Percentiles rank a stretch among this genome's conserved stretches.
Evolutionary conservation across 1,139 yeast genomes (phyloP).

Genomic region (Hansenula sp.): DNA sequence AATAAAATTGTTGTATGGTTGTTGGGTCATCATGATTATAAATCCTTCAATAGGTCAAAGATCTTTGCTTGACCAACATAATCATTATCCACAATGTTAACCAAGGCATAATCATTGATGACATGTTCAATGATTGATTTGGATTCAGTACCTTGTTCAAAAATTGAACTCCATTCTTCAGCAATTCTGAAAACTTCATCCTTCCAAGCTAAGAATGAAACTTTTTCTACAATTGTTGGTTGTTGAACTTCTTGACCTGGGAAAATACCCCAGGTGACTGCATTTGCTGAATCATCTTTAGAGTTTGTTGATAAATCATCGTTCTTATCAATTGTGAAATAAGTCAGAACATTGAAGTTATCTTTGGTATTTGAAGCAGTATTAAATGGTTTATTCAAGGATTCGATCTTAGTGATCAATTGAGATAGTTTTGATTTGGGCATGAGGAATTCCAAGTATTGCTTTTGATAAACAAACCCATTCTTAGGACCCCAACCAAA

Average conservation of each 20-base stretch:
- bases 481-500: conserved; percentile 96
- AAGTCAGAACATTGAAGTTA: conserved; percentile 55
- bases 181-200: conserved; percentile 88
- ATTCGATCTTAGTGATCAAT: conserved; percentile 38
- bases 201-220: conserved; percentile 92
- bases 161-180: conserved; percentile 72
- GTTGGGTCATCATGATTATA: conserved; percentile 6
- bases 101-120: conserved; percentile 62
- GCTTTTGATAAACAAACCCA: conserved; percentile 92
- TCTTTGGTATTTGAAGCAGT: conserved; percentile 32
- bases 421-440: conserved; percentile 50
- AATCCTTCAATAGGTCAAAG: conserved; percentile 34
- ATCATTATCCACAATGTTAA: conserved; percentile 90
- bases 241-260: conserved; percentile 90
- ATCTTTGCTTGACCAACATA: conserved; percentile 48
- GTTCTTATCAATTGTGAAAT: conserved; percentile 66
- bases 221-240: conserved; percentile 90
- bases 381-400: conserved; percentile 23
- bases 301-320: conserved; percentile 69
- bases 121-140: conserved; percentile 44
- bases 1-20: background rate
- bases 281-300: conserved; percentile 71
- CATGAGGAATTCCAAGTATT: conserved; percentile 79
- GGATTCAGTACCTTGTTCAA: conserved; percentile 34
- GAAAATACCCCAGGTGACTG: conserved; percentile 97